Percentiles rank a stretch among this genome's conserved stretches.
These are phyloP conservation scores for Fusarium goolgardi DNA, from an alignment of 2,329 filamentous ascomycete species.

Conservation along the genomic window DNA sequence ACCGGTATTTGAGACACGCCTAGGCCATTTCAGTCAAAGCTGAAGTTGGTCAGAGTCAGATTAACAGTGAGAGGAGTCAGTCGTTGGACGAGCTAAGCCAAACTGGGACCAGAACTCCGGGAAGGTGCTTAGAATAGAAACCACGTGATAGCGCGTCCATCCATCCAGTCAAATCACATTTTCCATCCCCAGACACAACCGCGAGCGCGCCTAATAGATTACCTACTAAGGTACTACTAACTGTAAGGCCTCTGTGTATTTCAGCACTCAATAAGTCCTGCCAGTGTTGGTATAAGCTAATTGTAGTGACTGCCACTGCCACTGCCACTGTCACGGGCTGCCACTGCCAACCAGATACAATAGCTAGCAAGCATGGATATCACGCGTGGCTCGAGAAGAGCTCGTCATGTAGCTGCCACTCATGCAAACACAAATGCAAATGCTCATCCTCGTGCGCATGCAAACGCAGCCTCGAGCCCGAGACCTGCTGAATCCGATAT, in stretches of 20 bases:
- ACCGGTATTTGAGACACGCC: conserved; percentile 18
- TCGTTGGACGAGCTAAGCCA: conserved; percentile 1
- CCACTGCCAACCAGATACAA: neutral
- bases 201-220: conserved; percentile 33
- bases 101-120: neutral
- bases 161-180: conserved; percentile 23
- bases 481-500: conserved; percentile 20
- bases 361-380: conserved; percentile 26
- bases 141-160: conserved; percentile 36
- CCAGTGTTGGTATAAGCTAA: conserved; percentile 1
- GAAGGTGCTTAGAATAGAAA: conserved; percentile 2
- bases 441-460: conserved; percentile 7
- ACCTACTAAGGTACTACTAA: neutral
- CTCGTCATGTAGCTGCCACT: conserved; percentile 38
- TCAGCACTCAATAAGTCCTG: neutral
- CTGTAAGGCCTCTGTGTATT: neutral
- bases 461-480: conserved; percentile 29
- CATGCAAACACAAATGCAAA: conserved; percentile 26
- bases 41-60: neutral
- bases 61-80: neutral
- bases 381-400: conserved; percentile 38
- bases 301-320: neutral
- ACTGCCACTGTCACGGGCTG: neutral
- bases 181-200: conserved; percentile 8
- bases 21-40: conserved; percentile 2